These are phyloP conservation scores for Coleophoma cylindrospora DNA, from an alignment of 2,329 filamentous ascomycete species.

Conservation along the genomic window DNA sequence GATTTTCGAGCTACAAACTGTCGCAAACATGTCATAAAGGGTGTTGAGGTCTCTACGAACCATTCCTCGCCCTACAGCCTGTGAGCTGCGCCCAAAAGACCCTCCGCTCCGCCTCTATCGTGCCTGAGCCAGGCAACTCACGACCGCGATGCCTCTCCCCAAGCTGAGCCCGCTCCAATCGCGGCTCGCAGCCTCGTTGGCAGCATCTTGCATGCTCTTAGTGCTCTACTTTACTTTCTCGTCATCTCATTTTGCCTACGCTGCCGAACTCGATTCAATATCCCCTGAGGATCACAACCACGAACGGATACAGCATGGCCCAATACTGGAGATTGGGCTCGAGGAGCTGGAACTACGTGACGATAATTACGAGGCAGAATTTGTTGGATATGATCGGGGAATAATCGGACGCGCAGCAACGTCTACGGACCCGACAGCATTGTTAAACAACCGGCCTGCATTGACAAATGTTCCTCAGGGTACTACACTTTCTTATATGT, in stretches of 20 bases:
- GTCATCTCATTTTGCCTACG: constrained; percentile 56
- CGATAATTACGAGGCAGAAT: constrained; percentile 53
- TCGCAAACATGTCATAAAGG: background rate
- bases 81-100: background rate
- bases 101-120: background rate
- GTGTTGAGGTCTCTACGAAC: background rate
- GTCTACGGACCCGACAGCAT: constrained; percentile 36
- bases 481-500: constrained; percentile 57
- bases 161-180: constrained; percentile 65
- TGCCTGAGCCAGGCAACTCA: constrained; percentile 1
- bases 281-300: constrained; percentile 39
- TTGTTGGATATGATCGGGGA: constrained; percentile 54
- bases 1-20: background rate
- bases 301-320: constrained; percentile 33
- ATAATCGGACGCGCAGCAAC: constrained; percentile 57
- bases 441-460: constrained; percentile 61
- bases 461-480: constrained; percentile 58
- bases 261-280: constrained; percentile 46
- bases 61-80: background rate
- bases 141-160: constrained; percentile 25
- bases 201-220: constrained; percentile 54
- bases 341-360: constrained; percentile 26
- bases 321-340: constrained; percentile 23
- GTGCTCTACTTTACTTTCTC: constrained; percentile 57
- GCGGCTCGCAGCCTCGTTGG: constrained; percentile 63